Evolutionary conservation across 2,329 filamentous ascomycete genomes (phyloP), one percentile per base, ranked within the genome.

Genomic region (Aspergillus glaucus): DNA sequence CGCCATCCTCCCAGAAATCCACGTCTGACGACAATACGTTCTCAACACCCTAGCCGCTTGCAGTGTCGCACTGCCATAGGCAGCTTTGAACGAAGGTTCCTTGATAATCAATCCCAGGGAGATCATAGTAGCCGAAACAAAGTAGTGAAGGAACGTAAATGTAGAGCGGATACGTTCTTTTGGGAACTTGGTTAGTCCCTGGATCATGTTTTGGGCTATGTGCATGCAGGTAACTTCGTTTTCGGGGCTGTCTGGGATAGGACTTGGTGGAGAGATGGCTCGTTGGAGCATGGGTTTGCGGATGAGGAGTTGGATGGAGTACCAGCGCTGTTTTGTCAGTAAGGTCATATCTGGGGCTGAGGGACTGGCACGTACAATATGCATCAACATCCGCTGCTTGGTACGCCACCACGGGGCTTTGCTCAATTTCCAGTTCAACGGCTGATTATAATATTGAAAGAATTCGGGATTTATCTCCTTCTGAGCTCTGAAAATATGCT

Each of bases 211-310:
- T 6, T 44, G 50, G 3, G 51, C 51, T 21, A 59, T 40, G 12
- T 48, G 52, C 48, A 60, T 59, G 19, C 58, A 60, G 7, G 53
- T 51, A 2, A 58, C 50, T 30, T 58, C 54, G 21, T 59, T 59
- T 43, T 59, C 46, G 4, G 55, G 47, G 0, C 26, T 30, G n/a
- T 56, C 52, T 4, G 50, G 46, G 1, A 46, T 39, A 4, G 43
- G 34, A 4, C 48, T 42, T 15, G 49, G 17, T 9, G 26, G 32
- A 2, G 40, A 28, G 6, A 21, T 10, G 10, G 21, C 15, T 15
- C 40, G 46, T 26, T 54, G 54, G 10, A 57, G 47, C 45, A 56
- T 53, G 3, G 56, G 53, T 37, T 56, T 59, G 24, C 55, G 49
- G 26, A 58, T 57, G 4, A 60, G 26, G 2, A 60, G 48, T 14